Base-by-base conservation (phyloP, 2,329 filamentous ascomycete species). In the Neonectria punicea region DNA sequence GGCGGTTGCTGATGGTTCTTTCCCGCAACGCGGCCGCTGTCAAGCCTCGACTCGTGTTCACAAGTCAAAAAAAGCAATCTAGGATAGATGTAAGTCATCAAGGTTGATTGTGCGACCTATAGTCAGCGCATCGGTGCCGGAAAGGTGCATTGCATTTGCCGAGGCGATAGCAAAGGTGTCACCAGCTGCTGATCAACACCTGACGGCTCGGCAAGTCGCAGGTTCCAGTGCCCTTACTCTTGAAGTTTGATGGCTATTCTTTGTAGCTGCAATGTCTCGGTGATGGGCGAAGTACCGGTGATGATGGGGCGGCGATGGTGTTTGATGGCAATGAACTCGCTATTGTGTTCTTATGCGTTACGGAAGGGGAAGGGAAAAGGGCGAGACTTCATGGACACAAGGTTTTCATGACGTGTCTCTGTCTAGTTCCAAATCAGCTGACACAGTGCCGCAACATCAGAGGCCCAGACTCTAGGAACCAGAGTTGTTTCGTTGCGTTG, bases 91-190 rank as follows among this genome's bases (percentile, higher is more conserved):
- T 28, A n/a, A 20, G 41, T 46, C 44, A 60, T 53, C 57, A 60
- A 53, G 57, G 49, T 60, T 60, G 36, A 25, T 39, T 25, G 57
- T 53, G 34, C 49, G 14, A 39, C 28, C 14, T 2, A 22, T 8
- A 53, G 30, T 39, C 22, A 41, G 34, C n/a, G 7, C 14, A 43
- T 46, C n/a, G 18, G n/a, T 34, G 28, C 39, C 57, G 34, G 28
- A 53, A 39, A 14, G 49, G 44, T 16, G 28, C 9, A 39, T 46
- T 60, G 9, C 20, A 32, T 43, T 58, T 58, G 39, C 49, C 57
- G 47, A 53, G 39, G 20, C 39, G 49, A 44, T 41, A 34, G n/a
- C 49, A 60, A 7, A 28, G 28, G 30, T 46, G 28, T 36, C 39
- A 53, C 49, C 14, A 10, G 25, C 47, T 44, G 22, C 39, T 25